Percentiles rank a stretch among this genome's conserved stretches.
phyloP scores from a whole-genome alignment of 2,329 filamentous ascomycete genomes.

The Elsinoe perseae region DNA sequence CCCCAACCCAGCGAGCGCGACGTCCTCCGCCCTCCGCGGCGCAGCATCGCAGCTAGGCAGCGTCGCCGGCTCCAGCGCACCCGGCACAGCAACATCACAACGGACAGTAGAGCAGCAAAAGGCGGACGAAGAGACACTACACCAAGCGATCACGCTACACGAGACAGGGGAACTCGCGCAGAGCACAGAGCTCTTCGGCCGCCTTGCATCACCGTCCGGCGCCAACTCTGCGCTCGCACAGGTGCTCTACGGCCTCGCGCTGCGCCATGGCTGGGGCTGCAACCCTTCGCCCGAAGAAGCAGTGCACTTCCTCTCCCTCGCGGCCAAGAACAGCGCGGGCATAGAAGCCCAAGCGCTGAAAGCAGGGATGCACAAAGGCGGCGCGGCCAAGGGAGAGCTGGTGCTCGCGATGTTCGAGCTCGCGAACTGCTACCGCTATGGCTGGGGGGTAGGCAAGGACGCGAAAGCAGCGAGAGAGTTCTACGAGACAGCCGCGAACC shows the following conservation, averaged over 20 bases:
- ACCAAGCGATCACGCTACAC: slow-evolving; percentile 90
- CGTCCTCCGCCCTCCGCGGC: not conserved
- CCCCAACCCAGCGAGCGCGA: not conserved
- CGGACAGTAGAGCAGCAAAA: slow-evolving; percentile 19
- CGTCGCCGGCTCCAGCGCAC: not conserved
- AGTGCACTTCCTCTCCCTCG: slow-evolving; percentile 76
- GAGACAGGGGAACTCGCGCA: slow-evolving; percentile 70
- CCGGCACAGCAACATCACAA: not conserved
- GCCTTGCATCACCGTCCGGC: slow-evolving; percentile 72
- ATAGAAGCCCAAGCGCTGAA: slow-evolving; percentile 79
- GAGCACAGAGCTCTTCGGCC: slow-evolving; percentile 79
- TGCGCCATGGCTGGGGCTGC: slow-evolving; percentile 94
- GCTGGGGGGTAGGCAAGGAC: slow-evolving; percentile 86
- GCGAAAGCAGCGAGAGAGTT: slow-evolving; percentile 79
- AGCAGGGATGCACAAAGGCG: slow-evolving; percentile 85
- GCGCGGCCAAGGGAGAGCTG: slow-evolving; percentile 89
- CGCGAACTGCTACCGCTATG: slow-evolving; percentile 84
- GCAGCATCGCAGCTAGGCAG: not conserved
- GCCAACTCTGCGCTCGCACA: slow-evolving; percentile 90
- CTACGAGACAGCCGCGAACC: slow-evolving; percentile 93
- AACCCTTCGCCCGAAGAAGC: slow-evolving; percentile 62
- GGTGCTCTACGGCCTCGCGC: slow-evolving; percentile 86
- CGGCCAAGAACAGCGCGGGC: slow-evolving; percentile 80
- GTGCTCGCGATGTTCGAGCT: slow-evolving; percentile 95
- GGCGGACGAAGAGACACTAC: slow-evolving; percentile 57